phyloP scores from a whole-genome alignment of 306 rosid species.

The Cucumis sativus region DNA sequence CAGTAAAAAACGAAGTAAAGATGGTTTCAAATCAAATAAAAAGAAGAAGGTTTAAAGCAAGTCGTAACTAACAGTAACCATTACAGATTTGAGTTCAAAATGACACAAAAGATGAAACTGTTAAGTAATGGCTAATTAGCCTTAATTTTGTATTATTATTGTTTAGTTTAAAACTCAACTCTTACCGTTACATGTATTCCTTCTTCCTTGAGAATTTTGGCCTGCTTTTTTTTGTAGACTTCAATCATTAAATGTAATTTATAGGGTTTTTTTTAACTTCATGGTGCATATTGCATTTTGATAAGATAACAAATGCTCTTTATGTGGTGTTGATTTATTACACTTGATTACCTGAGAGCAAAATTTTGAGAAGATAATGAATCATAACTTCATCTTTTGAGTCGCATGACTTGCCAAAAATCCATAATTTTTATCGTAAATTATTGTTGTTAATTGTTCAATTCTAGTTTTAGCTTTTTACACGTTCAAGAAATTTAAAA shows the following conservation, averaged over 20 bases:
- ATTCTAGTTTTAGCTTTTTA: no score
- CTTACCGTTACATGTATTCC: not conserved
- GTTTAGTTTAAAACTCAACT: not conserved
- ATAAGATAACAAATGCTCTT: not conserved
- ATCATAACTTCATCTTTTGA: no score
- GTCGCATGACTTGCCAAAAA: no score
- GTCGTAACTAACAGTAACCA: not conserved
- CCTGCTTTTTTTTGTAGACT: not conserved
- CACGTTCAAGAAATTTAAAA: no score
- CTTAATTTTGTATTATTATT: not conserved
- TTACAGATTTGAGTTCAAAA: not conserved
- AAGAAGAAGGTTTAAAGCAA: constrained; percentile 22
- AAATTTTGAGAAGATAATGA: no score
- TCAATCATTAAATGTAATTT: not conserved
- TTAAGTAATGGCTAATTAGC: not conserved
- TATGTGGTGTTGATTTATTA: no score
- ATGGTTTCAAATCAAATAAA: constrained; percentile 34
- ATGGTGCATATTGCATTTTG: not conserved
- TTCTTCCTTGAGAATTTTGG: not conserved
- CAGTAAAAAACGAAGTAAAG: constrained; percentile 35
- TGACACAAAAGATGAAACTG: not conserved
- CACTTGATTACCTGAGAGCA: no score
- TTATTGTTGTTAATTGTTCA: no score
- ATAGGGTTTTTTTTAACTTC: not conserved
- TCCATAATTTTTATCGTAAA: no score